phyloP scores from a whole-genome alignment of 2,329 filamentous ascomycete species.

The Stemphylium lycopersici region DNA sequence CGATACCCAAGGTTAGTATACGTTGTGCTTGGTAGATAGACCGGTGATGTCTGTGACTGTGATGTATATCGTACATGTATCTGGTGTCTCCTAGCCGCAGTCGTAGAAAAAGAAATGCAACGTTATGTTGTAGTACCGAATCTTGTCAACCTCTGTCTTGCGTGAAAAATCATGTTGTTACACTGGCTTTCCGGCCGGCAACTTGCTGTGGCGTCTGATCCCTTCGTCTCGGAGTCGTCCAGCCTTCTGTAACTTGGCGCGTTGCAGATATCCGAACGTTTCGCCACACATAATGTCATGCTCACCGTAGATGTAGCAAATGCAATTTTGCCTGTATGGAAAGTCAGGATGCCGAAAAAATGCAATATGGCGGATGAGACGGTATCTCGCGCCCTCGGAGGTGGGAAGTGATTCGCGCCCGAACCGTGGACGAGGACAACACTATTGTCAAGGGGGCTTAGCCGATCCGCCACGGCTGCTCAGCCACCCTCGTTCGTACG shows the following conservation, averaged over 20 bases:
- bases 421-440: neutral
- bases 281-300: neutral
- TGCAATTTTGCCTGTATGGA: neutral
- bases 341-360: neutral
- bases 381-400: neutral
- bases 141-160: too few relatives aligned
- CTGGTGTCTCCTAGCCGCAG: neutral
- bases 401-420: neutral
- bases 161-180: too few relatives aligned
- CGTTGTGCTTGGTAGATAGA: constrained; percentile 10
- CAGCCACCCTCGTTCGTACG: constrained; percentile 17
- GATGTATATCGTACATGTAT: constrained; percentile 6
- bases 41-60: constrained; percentile 8
- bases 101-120: neutral
- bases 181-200: too few relatives aligned
- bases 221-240: too few relatives aligned
- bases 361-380: constrained; percentile 4
- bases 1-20: constrained; percentile 18
- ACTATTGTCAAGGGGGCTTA: constrained; percentile 3
- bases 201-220: too few relatives aligned
- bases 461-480: constrained; percentile 11
- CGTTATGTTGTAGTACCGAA: neutral
- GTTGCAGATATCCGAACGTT: too few relatives aligned
- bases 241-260: too few relatives aligned
- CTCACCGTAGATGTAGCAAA: neutral